Conservation (phyloP, 2,329 filamentous ascomycete genomes). For the Alternaria sp. region DNA sequence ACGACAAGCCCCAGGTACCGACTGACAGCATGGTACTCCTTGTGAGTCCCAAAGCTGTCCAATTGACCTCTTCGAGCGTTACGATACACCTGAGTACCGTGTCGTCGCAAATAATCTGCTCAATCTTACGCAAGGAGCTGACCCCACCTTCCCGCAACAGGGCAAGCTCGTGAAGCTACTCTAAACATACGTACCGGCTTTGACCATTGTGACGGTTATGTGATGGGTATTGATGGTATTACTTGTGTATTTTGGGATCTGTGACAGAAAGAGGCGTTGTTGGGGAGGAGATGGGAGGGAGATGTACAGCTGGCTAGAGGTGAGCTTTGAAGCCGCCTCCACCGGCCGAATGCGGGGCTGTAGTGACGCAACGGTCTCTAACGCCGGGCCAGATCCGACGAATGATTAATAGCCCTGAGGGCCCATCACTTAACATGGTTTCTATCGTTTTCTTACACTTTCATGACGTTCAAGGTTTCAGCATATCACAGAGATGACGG, state of each 20-base stretch:
- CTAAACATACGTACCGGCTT: slow-evolving; percentile 76
- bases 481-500: background rate
- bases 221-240: slow-evolving; percentile 19
- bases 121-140: slow-evolving; percentile 60
- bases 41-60: slow-evolving; percentile 8
- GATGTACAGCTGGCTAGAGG: slow-evolving; percentile 4
- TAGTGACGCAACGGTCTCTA: slow-evolving; percentile 39
- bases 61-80: slow-evolving; percentile 27
- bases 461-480: slow-evolving; percentile 8
- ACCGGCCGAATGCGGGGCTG: slow-evolving; percentile 34
- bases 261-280: slow-evolving; percentile 15
- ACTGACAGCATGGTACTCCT: slow-evolving; percentile 35
- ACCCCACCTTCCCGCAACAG: slow-evolving; percentile 43
- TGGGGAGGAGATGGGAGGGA: slow-evolving; percentile 4
- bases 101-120: slow-evolving; percentile 59
- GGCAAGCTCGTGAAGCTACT: slow-evolving; percentile 26
- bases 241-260: slow-evolving; percentile 15
- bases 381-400: slow-evolving; percentile 28
- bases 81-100: slow-evolving; percentile 12
- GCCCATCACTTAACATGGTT: background rate
- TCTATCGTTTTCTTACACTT: background rate
- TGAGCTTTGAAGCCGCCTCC: slow-evolving; percentile 28
- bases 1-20: slow-evolving; percentile 13
- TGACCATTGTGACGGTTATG: slow-evolving; percentile 87
- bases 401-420: slow-evolving; percentile 35